These are phyloP conservation scores for Alternaria metachromatica DNA, from an alignment of 2,329 filamentous ascomycete genomes.

Conservation along the genomic window DNA sequence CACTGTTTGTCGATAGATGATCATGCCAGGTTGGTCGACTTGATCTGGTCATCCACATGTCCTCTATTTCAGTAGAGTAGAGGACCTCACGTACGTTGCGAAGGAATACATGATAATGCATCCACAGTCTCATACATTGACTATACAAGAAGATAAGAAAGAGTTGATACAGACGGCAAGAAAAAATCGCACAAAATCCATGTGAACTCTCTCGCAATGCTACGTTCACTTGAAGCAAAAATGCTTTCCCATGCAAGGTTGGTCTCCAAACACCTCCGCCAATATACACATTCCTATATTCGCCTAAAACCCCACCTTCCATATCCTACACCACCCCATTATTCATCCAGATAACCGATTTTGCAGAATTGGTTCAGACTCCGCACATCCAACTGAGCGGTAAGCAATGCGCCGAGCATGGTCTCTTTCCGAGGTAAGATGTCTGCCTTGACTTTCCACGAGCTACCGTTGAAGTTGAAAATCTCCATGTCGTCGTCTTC, in stretches of 20 bases:
- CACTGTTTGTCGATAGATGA: neutral
- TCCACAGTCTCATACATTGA: neutral
- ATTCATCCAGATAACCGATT: conserved; percentile 47
- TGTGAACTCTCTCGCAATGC: conserved; percentile 3
- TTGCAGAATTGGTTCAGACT: conserved; percentile 52
- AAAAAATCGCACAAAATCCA: neutral
- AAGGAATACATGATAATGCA: neutral
- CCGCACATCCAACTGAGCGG: conserved; percentile 51
- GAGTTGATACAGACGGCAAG: neutral
- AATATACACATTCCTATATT: conserved; percentile 2
- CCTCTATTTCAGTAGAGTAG: neutral
- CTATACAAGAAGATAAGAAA: neutral
- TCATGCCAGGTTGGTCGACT: neutral
- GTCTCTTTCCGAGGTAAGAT: conserved; percentile 55
- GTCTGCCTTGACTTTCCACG: conserved; percentile 48
- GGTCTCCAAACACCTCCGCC: neutral
- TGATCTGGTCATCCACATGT: neutral
- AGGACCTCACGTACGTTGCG: neutral
- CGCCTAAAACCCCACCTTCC: neutral
- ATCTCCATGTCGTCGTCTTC: conserved; percentile 44
- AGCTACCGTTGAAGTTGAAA: conserved; percentile 37
- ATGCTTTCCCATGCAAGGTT: neutral
- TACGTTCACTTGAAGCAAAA: neutral
- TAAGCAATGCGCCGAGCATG: conserved; percentile 55
- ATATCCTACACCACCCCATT: conserved; percentile 2